Percentiles rank a stretch among this genome's conserved stretches.
Conservation (phyloP, 441 rosid genomes). For the Adansonia gregorii region DNA sequence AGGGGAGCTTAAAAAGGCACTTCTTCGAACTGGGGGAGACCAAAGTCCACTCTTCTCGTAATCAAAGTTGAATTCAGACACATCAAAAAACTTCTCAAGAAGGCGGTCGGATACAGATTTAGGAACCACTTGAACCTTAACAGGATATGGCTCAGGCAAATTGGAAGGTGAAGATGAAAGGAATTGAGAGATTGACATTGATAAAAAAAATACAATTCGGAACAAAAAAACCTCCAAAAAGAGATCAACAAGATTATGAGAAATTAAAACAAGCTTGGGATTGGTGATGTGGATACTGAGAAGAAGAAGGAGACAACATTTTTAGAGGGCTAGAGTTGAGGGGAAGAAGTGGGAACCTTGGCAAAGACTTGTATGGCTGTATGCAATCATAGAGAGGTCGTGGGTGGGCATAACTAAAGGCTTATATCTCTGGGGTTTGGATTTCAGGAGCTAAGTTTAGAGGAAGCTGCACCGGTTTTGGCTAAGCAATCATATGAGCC, state of each 20-base stretch:
- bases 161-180: constrained; percentile 34
- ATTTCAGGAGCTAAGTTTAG: neutral
- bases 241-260: neutral
- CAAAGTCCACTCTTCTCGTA: constrained; percentile 69
- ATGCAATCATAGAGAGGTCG: constrained; percentile 31
- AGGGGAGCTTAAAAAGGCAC: constrained; percentile 61
- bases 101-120: constrained; percentile 64
- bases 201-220: neutral
- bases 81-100: constrained; percentile 67
- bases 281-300: constrained; percentile 16
- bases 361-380: constrained; percentile 49
- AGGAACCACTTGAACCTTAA: constrained; percentile 56
- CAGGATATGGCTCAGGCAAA: constrained; percentile 26
- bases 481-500: constrained; percentile 5
- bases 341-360: constrained; percentile 28
- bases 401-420: constrained; percentile 19
- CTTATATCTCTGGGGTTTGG: neutral
- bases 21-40: constrained; percentile 75
- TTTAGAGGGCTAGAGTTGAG: neutral
- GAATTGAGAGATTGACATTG: constrained; percentile 44
- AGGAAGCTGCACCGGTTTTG: constrained; percentile 4
- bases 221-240: neutral
- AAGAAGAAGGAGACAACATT: constrained; percentile 21
- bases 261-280: constrained; percentile 4
- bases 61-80: constrained; percentile 67